Conservation (phyloP, 805 yeast species). For the Zygotorulaspora sp. region DNA sequence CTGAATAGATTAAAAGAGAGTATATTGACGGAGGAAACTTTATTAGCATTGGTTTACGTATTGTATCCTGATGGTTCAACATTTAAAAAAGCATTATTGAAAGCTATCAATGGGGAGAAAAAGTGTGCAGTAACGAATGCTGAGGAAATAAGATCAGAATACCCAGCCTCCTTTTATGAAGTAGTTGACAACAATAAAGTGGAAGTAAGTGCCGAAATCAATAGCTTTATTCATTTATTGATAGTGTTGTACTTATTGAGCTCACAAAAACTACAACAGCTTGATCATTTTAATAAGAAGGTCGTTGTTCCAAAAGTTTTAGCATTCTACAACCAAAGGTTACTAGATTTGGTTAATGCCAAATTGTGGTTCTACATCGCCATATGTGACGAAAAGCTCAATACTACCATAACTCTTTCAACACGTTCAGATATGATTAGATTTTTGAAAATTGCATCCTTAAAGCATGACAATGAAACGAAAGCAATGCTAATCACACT, state of each 20-base stretch:
- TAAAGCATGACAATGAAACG: conserved; percentile 90
- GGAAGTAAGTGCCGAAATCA: conserved; percentile 69
- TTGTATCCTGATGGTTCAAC: conserved; percentile 51
- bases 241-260: conserved; percentile 76
- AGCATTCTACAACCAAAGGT: conserved; percentile 66
- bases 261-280: conserved; percentile 43
- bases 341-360: conserved; percentile 81
- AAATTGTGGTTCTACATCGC: conserved; percentile 90
- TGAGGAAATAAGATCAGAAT: conserved; percentile 29
- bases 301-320: conserved; percentile 47
- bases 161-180: conserved; percentile 34
- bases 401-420: conserved; percentile 20
- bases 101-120: conserved; percentile 37
- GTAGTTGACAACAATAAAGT: conserved; percentile 24
- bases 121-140: conserved; percentile 36
- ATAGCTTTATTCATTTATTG: conserved; percentile 71
- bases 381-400: conserved; percentile 65
- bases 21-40: conserved; percentile 45
- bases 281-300: conserved; percentile 50
- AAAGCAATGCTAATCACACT: conserved; percentile 84
- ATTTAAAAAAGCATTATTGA: conserved; percentile 41
- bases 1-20: conserved; percentile 68
- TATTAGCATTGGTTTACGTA: conserved; percentile 50
- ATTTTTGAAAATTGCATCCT: conserved; percentile 79
- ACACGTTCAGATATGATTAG: conserved; percentile 66